Percentiles rank a stretch among this genome's conserved stretches.
These are phyloP conservation scores for Erodium trifolium DNA, from an alignment of 441 rosid genomes.

Conservation along the genomic window DNA sequence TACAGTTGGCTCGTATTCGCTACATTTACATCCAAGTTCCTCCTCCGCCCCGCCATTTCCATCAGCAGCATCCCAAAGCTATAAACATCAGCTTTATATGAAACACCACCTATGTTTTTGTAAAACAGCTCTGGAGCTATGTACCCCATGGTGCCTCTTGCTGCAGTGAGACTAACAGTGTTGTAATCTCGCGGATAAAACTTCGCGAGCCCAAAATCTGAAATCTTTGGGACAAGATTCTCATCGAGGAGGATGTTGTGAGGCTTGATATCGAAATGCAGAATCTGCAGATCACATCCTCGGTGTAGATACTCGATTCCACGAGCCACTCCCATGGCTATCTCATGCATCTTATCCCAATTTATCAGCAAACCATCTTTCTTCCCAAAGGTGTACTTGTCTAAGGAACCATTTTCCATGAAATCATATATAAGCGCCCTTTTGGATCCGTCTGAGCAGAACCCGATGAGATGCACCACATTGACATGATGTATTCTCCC, in stretches of 20 bases:
- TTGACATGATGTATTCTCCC: constrained; percentile 12
- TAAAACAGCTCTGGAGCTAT: background rate
- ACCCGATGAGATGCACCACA: constrained; percentile 3
- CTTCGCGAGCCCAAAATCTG: constrained; percentile 1
- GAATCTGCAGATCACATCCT: background rate
- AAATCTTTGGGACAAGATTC: background rate
- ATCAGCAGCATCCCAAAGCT: constrained; percentile 4
- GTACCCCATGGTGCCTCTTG: constrained; percentile 1
- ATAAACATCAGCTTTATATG: background rate
- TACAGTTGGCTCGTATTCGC: background rate
- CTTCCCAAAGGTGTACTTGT: background rate
- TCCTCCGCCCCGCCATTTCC: constrained; percentile 5
- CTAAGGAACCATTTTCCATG: background rate
- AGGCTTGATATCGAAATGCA: background rate
- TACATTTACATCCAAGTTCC: background rate
- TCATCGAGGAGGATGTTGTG: background rate
- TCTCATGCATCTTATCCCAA: constrained; percentile 5
- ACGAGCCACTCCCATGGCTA: background rate
- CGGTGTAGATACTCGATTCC: background rate
- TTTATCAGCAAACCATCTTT: background rate
- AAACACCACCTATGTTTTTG: background rate
- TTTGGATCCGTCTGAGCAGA: constrained; percentile 1
- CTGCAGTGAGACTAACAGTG: background rate
- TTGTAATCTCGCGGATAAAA: background rate
- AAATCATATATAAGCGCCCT: background rate